These are phyloP conservation scores for Diaporthe vexans DNA, from an alignment of 2,329 filamentous ascomycete species.

Conservation along the genomic window DNA sequence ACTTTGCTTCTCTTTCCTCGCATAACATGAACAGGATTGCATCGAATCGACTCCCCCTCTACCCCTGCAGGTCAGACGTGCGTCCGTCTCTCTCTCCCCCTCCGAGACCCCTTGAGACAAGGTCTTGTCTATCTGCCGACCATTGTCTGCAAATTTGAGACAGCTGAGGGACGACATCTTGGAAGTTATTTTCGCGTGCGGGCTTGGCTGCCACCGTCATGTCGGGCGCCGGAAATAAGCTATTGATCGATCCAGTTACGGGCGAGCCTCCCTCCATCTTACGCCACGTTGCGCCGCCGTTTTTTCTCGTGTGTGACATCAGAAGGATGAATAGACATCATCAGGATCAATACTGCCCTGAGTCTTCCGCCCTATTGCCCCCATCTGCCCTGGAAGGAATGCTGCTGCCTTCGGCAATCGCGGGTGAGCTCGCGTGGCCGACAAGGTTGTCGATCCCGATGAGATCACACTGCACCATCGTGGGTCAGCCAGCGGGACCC, in stretches of 20 bases:
- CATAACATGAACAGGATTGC: background rate
- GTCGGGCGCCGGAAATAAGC: background rate
- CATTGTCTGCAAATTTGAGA: background rate
- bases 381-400: background rate
- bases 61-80: conserved; percentile 4
- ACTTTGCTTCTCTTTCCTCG: background rate
- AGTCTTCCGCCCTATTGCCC: background rate
- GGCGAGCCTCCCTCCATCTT: background rate
- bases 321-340: background rate
- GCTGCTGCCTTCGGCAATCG: background rate
- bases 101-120: conserved; percentile 7
- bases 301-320: background rate
- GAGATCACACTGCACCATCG: background rate
- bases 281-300: background rate
- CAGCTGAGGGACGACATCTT: too few species aligned
- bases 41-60: background rate
- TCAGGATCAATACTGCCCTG: conserved; percentile 14
- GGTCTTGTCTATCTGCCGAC: background rate
- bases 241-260: too few species aligned
- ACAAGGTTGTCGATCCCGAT: conserved; percentile 21
- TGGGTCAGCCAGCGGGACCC: background rate
- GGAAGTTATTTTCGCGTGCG: too few species aligned
- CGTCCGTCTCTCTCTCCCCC: background rate
- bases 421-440: conserved; percentile 11
- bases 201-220: background rate